A percentile compares a stretch with the other conserved stretches of the same genome.
These are phyloP conservation scores for Lithocarpus polystachyus DNA, from an alignment of 306 rosid genomes.

Conservation along the genomic window DNA sequence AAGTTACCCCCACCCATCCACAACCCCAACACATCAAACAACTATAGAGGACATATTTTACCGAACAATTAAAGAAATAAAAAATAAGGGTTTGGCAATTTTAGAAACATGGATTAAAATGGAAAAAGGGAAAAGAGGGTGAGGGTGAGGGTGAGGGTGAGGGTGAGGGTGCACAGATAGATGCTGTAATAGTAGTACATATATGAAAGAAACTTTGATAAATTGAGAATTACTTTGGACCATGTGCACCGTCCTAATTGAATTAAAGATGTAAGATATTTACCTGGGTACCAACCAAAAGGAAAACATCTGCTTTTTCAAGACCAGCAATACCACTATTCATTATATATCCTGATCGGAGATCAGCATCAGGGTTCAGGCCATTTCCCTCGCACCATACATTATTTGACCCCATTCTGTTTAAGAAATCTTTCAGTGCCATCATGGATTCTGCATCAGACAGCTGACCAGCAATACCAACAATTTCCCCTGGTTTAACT, in stretches of 20 bases:
- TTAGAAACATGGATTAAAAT: background rate
- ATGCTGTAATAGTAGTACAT: background rate
- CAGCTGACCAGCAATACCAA: conserved; percentile 89
- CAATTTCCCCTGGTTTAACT: conserved; percentile 78
- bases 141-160: too few relatives aligned
- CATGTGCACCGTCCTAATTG: conserved; percentile 1
- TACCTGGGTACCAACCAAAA: conserved; percentile 98
- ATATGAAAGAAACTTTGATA: conserved; percentile 14
- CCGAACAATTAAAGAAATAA: background rate
- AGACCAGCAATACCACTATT: conserved; percentile 83
- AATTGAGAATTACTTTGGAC: background rate
- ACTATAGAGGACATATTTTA: background rate
- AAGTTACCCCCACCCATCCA: conserved; percentile 2
- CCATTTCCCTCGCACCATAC: conserved; percentile 95
- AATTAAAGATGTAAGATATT: conserved; percentile 11
- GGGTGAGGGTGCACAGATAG: background rate
- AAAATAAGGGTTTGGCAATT: background rate
- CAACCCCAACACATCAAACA: background rate
- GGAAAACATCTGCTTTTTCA: conserved; percentile 89
- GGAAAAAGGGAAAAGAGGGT: background rate
- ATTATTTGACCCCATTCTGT: conserved; percentile 86
- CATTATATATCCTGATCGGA: conserved; percentile 90
- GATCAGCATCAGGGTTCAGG: conserved; percentile 62
- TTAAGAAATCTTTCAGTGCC: conserved; percentile 85
- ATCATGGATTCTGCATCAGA: conserved; percentile 99